Evolutionary conservation across 352 stramenopile genomes (phyloP), one percentile per base, ranked within the genome.

Genomic region (Globisporangium heterothallicum): DNA sequence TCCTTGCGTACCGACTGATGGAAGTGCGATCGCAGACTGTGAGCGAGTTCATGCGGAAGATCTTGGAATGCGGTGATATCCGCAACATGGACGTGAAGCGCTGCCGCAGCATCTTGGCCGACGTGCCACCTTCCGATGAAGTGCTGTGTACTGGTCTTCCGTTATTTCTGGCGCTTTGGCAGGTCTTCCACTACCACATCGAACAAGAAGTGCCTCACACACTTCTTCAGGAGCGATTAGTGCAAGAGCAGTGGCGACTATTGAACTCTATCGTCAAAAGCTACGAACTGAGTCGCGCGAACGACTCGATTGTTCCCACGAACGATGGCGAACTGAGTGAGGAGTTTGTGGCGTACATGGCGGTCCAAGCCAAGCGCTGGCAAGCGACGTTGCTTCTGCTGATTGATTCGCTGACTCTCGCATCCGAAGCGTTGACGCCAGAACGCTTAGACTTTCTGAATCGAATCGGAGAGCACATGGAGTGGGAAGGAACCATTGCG

Each of bases 121-220:
- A 70, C 34, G 71, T 88, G 18, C 66, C 82, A 4, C 55, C 74
- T 16, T 69, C 56, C 26, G 78, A 90, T 45, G 77, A 88, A 21
- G 59, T 88, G 19, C 63, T 93, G 29, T 71, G 68, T 38, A 88
- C 77, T 3, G 82, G 82, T 1, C 69, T 93, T 24, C 79, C 82
- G 14, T 61, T 93, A 24, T 84, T 93, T 36, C 56, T 93, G 18
- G 72, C 82, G 38, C 59, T 93, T 25, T 89, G 75, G 68, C 78
- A 93, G 48, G 80, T 91, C 41, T 71, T 93, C 36, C 76, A 91
- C 46, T 93, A 93, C 64, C 82, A 90, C 61, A 74, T 93, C 14
- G 82, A 93, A 47, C 82, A 93, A 58, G 82, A 93, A 49, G 78
- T 93, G 16, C 61, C 74, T 13, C 63, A 79, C 52, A 59, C 78